Evolutionary conservation across 2,329 filamentous ascomycete species (phyloP).

Genomic region (Chalara sp.): DNA sequence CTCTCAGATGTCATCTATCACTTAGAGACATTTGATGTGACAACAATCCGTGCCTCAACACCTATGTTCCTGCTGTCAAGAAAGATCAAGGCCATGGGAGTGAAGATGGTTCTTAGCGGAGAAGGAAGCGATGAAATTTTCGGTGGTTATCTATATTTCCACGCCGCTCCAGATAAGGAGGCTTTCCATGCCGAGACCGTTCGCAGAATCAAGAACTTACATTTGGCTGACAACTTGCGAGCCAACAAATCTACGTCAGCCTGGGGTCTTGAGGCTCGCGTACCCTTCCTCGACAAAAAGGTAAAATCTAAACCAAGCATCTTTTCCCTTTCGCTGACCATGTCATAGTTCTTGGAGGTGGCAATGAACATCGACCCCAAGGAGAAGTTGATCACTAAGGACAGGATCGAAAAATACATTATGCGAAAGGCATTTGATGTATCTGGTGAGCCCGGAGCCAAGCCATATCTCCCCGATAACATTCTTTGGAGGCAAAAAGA

Average conservation of each 20-base stretch:
- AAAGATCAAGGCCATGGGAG: slow-evolving; percentile 99
- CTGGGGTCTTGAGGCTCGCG: slow-evolving; percentile 95
- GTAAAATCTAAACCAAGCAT: slow-evolving; percentile 30
- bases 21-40: slow-evolving; percentile 96
- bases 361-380: slow-evolving; percentile 89
- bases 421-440: slow-evolving; percentile 97
- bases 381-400: slow-evolving; percentile 85
- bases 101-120: slow-evolving; percentile 98
- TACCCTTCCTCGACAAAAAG: slow-evolving; percentile 95
- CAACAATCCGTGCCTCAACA: slow-evolving; percentile 94
- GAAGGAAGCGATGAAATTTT: slow-evolving; percentile 98
- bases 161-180: slow-evolving; percentile 81
- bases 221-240: slow-evolving; percentile 90
- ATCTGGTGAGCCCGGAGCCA: slow-evolving; percentile 68
- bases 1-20: slow-evolving; percentile 97
- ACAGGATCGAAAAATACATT: slow-evolving; percentile 88
- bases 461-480: slow-evolving; percentile 88
- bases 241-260: slow-evolving; percentile 99
- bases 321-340: too few relatives aligned
- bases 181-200: slow-evolving; percentile 96
- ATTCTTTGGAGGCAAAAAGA: slow-evolving; percentile 99
- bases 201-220: slow-evolving; percentile 90
- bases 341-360: slow-evolving; percentile 70
- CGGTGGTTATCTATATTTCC: slow-evolving; percentile 97
- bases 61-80: slow-evolving; percentile 97